phyloP scores from a whole-genome alignment of 1,284 basidiomycete genomes.

The Fomitopsis pinicola region DNA sequence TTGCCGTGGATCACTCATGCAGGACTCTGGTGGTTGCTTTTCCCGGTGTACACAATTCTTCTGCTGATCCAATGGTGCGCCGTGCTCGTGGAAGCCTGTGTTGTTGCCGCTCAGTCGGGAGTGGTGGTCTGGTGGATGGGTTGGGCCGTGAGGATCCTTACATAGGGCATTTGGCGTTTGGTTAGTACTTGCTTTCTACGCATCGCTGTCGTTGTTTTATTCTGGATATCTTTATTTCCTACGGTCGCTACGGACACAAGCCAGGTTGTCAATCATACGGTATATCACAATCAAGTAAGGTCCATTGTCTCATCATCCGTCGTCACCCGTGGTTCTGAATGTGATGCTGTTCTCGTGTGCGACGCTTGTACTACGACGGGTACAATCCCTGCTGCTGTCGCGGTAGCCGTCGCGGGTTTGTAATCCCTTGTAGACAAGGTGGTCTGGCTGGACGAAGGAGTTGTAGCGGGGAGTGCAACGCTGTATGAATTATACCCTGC shows the following conservation, averaged over 20 bases:
- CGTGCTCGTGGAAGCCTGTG: slow-evolving; percentile 46
- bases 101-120: slow-evolving; percentile 52
- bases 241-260: neutral
- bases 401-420: neutral
- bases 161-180: slow-evolving; percentile 22
- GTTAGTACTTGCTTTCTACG: slow-evolving; percentile 6
- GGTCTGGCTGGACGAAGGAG: neutral
- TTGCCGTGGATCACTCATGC: slow-evolving; percentile 52
- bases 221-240: slow-evolving; percentile 16
- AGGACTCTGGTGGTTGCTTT: slow-evolving; percentile 52
- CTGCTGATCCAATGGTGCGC: slow-evolving; percentile 62
- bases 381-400: neutral
- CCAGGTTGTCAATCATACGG: neutral
- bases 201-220: slow-evolving; percentile 4
- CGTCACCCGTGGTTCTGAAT: neutral
- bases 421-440: neutral
- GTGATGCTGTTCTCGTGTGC: neutral
- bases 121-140: slow-evolving; percentile 68
- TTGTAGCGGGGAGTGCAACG: neutral
- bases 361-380: neutral
- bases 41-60: slow-evolving; percentile 56
- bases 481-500: neutral
- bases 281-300: neutral
- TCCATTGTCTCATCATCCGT: neutral
- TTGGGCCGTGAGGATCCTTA: slow-evolving; percentile 54